phyloP scores from a whole-genome alignment of 768 basidiomycete species.

The Lactarius hatsudake region DNA sequence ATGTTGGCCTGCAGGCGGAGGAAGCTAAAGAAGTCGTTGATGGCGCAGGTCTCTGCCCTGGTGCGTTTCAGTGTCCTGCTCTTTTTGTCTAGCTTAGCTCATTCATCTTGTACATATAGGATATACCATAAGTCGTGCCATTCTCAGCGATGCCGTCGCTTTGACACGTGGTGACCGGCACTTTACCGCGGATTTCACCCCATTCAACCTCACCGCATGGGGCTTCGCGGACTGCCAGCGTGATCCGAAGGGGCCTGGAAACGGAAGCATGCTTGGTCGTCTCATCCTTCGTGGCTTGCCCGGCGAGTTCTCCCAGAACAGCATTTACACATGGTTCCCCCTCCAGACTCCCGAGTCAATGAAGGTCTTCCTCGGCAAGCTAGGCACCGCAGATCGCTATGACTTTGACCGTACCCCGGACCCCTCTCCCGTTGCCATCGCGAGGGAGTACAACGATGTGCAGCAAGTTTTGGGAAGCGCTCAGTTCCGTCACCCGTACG shows the following conservation, averaged over 20 bases:
- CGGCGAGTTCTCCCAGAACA: conserved; percentile 62
- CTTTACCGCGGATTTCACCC: conserved; percentile 79
- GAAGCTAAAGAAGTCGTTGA: conserved; percentile 70
- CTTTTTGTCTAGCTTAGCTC: neutral
- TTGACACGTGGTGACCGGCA: conserved; percentile 83
- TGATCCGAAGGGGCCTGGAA: conserved; percentile 66
- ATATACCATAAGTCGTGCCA: conserved; percentile 82
- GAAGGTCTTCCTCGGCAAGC: conserved; percentile 53
- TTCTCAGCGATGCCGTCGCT: conserved; percentile 82
- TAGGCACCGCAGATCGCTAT: conserved; percentile 55
- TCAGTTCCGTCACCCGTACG: conserved; percentile 50
- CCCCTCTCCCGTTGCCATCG: conserved; percentile 31
- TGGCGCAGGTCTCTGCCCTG: conserved; percentile 83
- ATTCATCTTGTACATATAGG: conserved; percentile 37
- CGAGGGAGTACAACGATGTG: conserved; percentile 51
- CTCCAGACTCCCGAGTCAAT: conserved; percentile 75
- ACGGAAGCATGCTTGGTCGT: conserved; percentile 72
- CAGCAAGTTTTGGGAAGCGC: conserved; percentile 49
- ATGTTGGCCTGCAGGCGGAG: conserved; percentile 78
- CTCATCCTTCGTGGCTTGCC: conserved; percentile 75
- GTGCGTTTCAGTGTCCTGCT: conserved; percentile 36
- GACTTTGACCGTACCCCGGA: conserved; percentile 49
- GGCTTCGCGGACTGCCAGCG: conserved; percentile 82
- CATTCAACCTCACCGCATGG: conserved; percentile 79
- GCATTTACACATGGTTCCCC: conserved; percentile 85